Conservation (phyloP, 169 alveolate genomes). For the Plasmodium knowlesi region DNA sequence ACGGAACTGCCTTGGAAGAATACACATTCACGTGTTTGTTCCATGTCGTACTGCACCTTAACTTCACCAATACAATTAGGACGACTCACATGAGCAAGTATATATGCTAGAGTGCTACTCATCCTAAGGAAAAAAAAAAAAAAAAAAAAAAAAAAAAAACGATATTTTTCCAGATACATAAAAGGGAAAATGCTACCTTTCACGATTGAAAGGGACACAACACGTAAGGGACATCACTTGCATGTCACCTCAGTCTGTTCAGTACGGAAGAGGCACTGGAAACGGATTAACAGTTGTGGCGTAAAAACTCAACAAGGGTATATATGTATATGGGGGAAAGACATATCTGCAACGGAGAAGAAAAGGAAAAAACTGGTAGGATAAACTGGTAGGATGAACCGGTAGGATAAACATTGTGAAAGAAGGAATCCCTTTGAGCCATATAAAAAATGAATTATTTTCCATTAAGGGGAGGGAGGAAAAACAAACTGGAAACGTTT, state of each 20-base stretch:
- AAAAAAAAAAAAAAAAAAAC: not conserved
- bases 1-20: not conserved
- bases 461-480: not conserved
- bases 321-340: not conserved
- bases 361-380: not conserved
- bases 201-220: not conserved
- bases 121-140: not conserved
- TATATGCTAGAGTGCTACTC: not conserved
- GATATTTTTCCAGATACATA: not conserved
- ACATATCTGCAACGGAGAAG: not conserved
- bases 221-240: not conserved
- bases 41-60: not conserved
- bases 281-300: not conserved
- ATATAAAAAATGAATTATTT: constrained; percentile 2
- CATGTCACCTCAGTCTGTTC: not conserved
- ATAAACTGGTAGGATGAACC: not conserved
- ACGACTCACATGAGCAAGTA: not conserved
- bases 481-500: not conserved
- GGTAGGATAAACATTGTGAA: not conserved
- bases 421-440: not conserved
- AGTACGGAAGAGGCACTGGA: not conserved
- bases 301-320: not conserved
- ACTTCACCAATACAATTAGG: not conserved
- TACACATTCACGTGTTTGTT: not conserved
- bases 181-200: not conserved